A percentile compares a stretch with the other conserved stretches of the same genome.
phyloP scores from a whole-genome alignment of 192 early-diverging fungal species.

The Funneliformis geosporum region DNA sequence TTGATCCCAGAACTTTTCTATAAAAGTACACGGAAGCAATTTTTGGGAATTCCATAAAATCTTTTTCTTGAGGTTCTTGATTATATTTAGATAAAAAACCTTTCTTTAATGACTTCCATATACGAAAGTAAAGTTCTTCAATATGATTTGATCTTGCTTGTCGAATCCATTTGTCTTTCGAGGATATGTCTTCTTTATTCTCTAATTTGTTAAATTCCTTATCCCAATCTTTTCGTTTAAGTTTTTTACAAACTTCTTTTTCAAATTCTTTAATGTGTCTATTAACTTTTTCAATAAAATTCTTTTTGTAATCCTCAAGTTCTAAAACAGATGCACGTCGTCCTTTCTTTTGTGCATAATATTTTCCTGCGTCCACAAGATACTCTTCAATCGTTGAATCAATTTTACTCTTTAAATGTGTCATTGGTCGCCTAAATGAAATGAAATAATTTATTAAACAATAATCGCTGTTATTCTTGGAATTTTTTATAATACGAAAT shows the following conservation, averaged over 20 bases:
- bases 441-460: not conserved
- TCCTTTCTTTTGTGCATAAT: not conserved
- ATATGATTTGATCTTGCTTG: not conserved
- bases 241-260: not conserved
- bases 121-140: not conserved
- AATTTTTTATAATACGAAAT: too few species aligned
- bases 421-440: not conserved
- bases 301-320: not conserved
- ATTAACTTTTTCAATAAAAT: not conserved
- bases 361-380: not conserved
- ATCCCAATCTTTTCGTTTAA: not conserved
- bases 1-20: not conserved
- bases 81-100: not conserved
- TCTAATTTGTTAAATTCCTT: not conserved
- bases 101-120: not conserved
- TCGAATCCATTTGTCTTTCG: not conserved
- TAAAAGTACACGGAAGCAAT: not conserved
- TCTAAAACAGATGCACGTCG: not conserved
- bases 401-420: not conserved
- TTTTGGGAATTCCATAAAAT: not conserved
- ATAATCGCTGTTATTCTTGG: too few species aligned
- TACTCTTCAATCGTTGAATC: not conserved
- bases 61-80: not conserved
- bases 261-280: not conserved
- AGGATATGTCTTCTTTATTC: not conserved